Conservation (phyloP, 306 rosid species). For the Quercus engelmannii region DNA sequence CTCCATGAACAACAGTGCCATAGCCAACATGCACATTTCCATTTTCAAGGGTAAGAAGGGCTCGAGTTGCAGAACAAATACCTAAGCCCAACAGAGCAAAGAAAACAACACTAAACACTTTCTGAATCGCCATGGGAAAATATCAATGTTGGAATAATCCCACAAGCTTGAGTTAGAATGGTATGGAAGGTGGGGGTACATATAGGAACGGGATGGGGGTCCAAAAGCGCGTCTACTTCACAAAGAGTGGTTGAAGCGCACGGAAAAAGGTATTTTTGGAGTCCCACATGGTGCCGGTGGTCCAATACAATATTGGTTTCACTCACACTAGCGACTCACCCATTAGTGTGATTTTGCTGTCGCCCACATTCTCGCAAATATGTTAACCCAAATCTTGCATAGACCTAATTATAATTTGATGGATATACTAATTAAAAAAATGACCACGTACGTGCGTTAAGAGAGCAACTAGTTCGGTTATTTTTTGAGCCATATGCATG, state of each 20-base stretch:
- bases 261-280: constrained; percentile 25
- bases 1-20: constrained; percentile 7
- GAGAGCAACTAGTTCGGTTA: too few species aligned
- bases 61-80: constrained; percentile 53
- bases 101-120: constrained; percentile 28
- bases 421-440: too few species aligned
- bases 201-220: constrained; percentile 41
- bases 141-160: constrained; percentile 3
- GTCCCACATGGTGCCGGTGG: constrained; percentile 32
- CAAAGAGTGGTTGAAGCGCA: constrained; percentile 51
- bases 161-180: constrained; percentile 22
- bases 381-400: too few species aligned
- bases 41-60: constrained; percentile 38
- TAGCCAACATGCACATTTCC: constrained; percentile 20
- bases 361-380: constrained; percentile 28
- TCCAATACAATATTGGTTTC: constrained; percentile 11
- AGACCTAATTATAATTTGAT: too few species aligned
- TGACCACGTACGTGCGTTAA: too few species aligned
- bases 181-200: constrained; percentile 24
- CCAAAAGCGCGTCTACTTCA: constrained; percentile 22
- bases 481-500: too few species aligned
- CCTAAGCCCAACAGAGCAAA: constrained; percentile 44
- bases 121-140: constrained; percentile 45
- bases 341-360: constrained; percentile 52
- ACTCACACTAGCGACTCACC: constrained; percentile 15